Evolutionary conservation across 257 asterid species (phyloP), one percentile per base, ranked within the genome.

Genomic region (Solanum neorickii): DNA sequence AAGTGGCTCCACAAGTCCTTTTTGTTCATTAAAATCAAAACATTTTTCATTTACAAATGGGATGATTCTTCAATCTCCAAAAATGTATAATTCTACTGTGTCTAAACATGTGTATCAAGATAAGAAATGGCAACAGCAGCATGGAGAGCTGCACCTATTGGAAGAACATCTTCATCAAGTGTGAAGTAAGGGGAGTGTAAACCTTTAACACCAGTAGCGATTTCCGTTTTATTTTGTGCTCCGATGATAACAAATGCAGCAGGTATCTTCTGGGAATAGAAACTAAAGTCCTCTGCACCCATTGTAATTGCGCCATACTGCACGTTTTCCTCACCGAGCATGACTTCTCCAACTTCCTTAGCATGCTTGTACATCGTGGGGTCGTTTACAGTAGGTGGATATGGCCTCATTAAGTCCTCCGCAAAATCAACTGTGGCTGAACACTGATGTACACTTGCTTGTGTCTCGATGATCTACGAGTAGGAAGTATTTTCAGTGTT

Each of bases 241-340:
- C 98, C 98, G 5, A 95, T 92, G 56, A 29, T 13, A 69, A 92
- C 95, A 88, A 94, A 89, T 5, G 98, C 92, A 8, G 98, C 96
- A 0, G 94, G 88, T 85, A 92, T 91, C 87, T 92, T 94, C 88
- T 93, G 92, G 10, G 95, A 88, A 31, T 94, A 96, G 89, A 95
- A 95, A 86, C 98, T 92, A 94, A 96, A 96, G 87, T 96, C 98
- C 91, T 96, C 99, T 0, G 99, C 95, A 56, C 93, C 99, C 99
- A 94, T 93, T 0, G 59, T 42, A 87, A 88, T 86, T 1, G 88
- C 84, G 39, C 8, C 3, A 66, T 88, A 88, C 37, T 59, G 65
- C 83, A 96, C 95, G 3, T 90, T 88, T 1, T 87, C 7, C 87
- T 91, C 89, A 83, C 99, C 98, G 0, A 96, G 94, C 87, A 96